These are phyloP conservation scores for Acacia concinna DNA, from an alignment of 331 rosid genomes.

Conservation along the genomic window DNA sequence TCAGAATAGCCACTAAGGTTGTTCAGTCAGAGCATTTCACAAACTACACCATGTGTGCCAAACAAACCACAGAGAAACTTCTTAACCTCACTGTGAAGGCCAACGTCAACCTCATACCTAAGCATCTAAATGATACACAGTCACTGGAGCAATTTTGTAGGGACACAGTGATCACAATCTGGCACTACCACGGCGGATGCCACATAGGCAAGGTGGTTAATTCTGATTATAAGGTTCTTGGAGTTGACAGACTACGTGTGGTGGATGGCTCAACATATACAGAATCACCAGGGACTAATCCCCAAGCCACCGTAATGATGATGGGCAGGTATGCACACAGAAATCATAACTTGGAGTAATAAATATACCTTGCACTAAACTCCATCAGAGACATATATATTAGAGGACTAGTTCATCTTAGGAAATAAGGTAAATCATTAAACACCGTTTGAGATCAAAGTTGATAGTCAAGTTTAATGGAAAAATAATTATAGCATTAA, in stretches of 20 bases:
- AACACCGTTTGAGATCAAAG: neutral
- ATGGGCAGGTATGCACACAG: slow-evolving; percentile 94
- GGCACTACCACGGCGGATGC: slow-evolving; percentile 94
- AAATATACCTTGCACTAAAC: neutral
- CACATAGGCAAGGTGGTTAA: slow-evolving; percentile 73
- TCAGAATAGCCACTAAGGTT: slow-evolving; percentile 64
- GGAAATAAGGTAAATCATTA: neutral
- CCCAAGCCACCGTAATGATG: slow-evolving; percentile 92
- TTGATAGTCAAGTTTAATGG: neutral
- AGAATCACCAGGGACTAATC: slow-evolving; percentile 86
- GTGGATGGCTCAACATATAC: slow-evolving; percentile 68
- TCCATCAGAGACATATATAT: neutral
- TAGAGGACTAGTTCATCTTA: neutral
- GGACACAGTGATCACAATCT: slow-evolving; percentile 87
- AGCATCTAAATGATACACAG: slow-evolving; percentile 64
- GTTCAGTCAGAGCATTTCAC: slow-evolving; percentile 59
- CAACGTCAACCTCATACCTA: slow-evolving; percentile 74
- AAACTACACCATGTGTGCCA: slow-evolving; percentile 51
- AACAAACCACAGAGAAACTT: slow-evolving; percentile 52
- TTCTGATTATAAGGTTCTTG: slow-evolving; percentile 62
- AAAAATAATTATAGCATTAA: neutral
- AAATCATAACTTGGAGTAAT: too few species aligned
- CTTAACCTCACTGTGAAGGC: slow-evolving; percentile 73
- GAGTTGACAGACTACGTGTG: slow-evolving; percentile 64
- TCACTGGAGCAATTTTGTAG: slow-evolving; percentile 82